Percentiles rank a stretch among this genome's conserved stretches.
These are phyloP conservation scores for Fomitopsis schrenkii DNA, from an alignment of 1,284 basidiomycete genomes.

Conservation along the genomic window DNA sequence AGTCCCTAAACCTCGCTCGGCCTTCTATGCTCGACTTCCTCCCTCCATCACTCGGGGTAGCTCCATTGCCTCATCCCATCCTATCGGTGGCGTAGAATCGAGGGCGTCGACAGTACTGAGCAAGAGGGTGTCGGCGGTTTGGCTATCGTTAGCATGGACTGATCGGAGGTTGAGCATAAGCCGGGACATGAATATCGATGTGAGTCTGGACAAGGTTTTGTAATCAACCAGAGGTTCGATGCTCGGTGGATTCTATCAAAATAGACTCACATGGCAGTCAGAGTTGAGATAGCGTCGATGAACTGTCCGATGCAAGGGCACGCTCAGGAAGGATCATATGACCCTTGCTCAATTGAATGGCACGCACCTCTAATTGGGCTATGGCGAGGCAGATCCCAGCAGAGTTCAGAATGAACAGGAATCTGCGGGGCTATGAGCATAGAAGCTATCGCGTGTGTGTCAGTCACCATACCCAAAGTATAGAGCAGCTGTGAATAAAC, in stretches of 20 bases:
- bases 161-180: background rate
- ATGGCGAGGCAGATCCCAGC: background rate
- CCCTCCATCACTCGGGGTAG: background rate
- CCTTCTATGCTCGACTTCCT: no score
- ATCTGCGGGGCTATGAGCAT: background rate
- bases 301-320: background rate
- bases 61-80: background rate
- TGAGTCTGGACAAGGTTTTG: background rate
- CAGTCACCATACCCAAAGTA: background rate
- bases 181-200: background rate
- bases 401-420: background rate
- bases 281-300: background rate
- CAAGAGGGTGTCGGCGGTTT: background rate
- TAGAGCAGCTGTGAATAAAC: background rate
- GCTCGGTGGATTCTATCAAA: background rate
- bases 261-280: background rate
- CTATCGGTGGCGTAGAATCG: background rate
- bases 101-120: background rate
- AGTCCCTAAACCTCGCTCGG: background rate
- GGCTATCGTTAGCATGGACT: background rate
- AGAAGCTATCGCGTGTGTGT: background rate
- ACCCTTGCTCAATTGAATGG: no score
- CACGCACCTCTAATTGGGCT: background rate
- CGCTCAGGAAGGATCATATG: background rate
- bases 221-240: background rate